phyloP scores from a whole-genome alignment of 371 early-diverging fungal species.

The Rhizopus microsporus region DNA sequence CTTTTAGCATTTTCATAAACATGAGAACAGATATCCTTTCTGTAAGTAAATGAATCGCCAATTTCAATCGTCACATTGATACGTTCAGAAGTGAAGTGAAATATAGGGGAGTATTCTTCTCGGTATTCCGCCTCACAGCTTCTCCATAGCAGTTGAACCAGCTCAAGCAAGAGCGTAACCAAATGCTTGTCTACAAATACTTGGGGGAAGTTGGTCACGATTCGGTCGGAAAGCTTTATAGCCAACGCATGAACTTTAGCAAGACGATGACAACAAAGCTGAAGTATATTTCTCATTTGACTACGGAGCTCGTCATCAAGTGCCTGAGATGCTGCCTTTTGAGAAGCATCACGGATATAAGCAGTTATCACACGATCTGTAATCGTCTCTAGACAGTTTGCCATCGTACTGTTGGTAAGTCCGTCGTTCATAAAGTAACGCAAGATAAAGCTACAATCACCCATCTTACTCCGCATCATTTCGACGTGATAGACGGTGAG shows the following conservation, averaged over 20 bases:
- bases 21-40: conserved; percentile 65
- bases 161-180: conserved; percentile 66
- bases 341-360: conserved; percentile 58
- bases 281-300: conserved; percentile 66
- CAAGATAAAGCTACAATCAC: conserved; percentile 70
- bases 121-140: conserved; percentile 81
- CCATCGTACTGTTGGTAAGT: conserved; percentile 69
- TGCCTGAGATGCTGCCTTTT: conserved; percentile 51
- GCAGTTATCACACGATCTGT: conserved; percentile 60
- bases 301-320: conserved; percentile 47
- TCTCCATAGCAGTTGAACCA: conserved; percentile 79
- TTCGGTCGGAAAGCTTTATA: conserved; percentile 54
- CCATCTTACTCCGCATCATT: conserved; percentile 70
- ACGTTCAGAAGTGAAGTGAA: conserved; percentile 67
- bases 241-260: conserved; percentile 66
- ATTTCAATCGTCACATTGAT: conserved; percentile 71
- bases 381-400: conserved; percentile 74
- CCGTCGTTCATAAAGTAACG: conserved; percentile 87
- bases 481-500: conserved; percentile 87
- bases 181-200: conserved; percentile 70
- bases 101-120: conserved; percentile 79
- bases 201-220: conserved; percentile 68
- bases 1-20: conserved; percentile 66
- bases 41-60: conserved; percentile 77
- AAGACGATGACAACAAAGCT: conserved; percentile 69